Evolutionary conservation across 2,329 filamentous ascomycete species (phyloP), one percentile per base, ranked within the genome.

Genomic region (Colletotrichum coccodes): DNA sequence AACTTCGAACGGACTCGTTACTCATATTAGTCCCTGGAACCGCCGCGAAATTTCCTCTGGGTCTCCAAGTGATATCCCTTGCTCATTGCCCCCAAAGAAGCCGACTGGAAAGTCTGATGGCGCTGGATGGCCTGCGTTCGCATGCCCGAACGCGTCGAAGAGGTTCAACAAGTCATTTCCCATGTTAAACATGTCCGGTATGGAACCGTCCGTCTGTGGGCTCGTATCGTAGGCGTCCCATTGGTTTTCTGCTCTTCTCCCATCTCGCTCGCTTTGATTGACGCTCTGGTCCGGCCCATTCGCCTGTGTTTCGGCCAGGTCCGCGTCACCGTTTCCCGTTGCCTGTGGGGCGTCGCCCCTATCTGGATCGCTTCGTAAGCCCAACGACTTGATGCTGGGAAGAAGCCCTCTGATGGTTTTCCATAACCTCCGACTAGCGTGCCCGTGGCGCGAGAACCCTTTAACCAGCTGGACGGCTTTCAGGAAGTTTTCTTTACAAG

Each of bases 181-280:
- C 74, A 81, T 79, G 26, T 77, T 74, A 7, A 74, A 75, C 74
- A 78, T 77, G 32, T 80, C 77, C 0, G 78, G 79, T 0, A 77
- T 73, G 0, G 74, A 71, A 21, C 64, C 53, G 23, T 47, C 52
- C 3, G 61, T 38, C 18, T 42, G 40, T 2, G 66, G 69, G 0
- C 52, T 52, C 1, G 61, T 32, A 5, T 62, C 66, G 18, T 62
- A 57, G 4, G 32, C 32, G 11, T 65, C 60, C 65, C 65, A 65
- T 11, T 47, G 36, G 16, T 7, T 12, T 4, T 68, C 65, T 21
- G 11, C 36, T 9, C 65, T 38, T 26, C 46, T 46, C 14, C 40
- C 47, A 18, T 65, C 38, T 3, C 65, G 52, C 40, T 65, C 53
- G 16, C 14, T 32, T 8, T 21, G 30, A 0, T 30, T 32, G 23